A percentile compares a stretch with the other conserved stretches of the same genome.
phyloP scores from a whole-genome alignment of 208 protist genomes.

The Eutreptiella sp. region DNA sequence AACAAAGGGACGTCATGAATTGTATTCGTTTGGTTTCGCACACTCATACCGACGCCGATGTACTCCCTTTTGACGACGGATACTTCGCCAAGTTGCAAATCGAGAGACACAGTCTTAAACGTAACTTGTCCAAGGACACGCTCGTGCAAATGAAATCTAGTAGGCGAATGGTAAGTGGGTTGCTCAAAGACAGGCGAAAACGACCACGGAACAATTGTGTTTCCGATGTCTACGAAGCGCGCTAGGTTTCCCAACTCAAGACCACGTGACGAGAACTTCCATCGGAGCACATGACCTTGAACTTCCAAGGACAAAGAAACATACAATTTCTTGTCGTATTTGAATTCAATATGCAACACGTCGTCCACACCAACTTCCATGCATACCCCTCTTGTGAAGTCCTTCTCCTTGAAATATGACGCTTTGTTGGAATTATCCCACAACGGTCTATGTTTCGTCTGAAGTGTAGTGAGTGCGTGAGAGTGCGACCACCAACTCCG shows the following conservation, averaged over 20 bases:
- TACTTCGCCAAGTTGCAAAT: conserved; percentile 66
- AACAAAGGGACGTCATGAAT: conserved; percentile 2
- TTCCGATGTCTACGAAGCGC: no score
- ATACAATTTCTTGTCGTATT: conserved; percentile 60
- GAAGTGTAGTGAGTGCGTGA: not conserved
- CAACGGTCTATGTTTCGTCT: not conserved
- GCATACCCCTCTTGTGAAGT: conserved; percentile 51
- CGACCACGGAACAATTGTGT: no score
- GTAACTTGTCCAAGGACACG: conserved; percentile 62
- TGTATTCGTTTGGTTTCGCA: no score
- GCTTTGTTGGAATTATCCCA: conserved; percentile 39
- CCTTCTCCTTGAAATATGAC: conserved; percentile 66
- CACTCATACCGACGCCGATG: conserved; percentile 33
- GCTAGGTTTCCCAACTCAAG: no score
- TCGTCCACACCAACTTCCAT: conserved; percentile 78
- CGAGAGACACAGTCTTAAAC: conserved; percentile 63
- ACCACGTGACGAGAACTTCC: no score
- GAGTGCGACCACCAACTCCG: not conserved
- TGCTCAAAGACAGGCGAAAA: no score
- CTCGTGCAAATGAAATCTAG: conserved; percentile 62
- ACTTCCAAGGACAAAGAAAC: conserved; percentile 5
- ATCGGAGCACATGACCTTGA: no score
- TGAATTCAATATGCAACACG: conserved; percentile 79
- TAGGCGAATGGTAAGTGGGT: no score
- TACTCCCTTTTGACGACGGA: conserved; percentile 63